A percentile compares a stretch with the other conserved stretches of the same genome.
Conservation (phyloP, 768 basidiomycete genomes). For the Suillus lakei region DNA sequence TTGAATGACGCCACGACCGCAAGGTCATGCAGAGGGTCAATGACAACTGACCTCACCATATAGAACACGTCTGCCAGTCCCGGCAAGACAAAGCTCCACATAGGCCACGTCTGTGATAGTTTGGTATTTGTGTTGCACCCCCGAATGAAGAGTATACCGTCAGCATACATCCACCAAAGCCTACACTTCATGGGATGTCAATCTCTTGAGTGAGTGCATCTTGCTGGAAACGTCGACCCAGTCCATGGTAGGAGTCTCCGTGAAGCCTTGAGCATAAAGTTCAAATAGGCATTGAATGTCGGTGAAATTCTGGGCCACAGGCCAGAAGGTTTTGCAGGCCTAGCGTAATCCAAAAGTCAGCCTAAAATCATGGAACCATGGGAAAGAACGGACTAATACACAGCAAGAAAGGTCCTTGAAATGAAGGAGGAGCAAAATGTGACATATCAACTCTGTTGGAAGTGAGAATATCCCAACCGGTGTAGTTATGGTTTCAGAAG, state of each 20-base stretch:
- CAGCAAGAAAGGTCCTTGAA: no score
- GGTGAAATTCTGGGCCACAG: not conserved
- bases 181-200: not conserved
- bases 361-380: no score
- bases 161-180: not conserved
- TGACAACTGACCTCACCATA: not conserved
- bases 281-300: not conserved
- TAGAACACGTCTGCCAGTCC: not conserved
- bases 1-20: not conserved
- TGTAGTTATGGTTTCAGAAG: no score
- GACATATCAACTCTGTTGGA: no score
- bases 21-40: not conserved
- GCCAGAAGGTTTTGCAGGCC: not conserved
- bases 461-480: no score
- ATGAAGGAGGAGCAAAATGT: no score
- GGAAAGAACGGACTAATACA: no score
- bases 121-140: not conserved
- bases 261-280: not conserved
- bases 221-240: not conserved
- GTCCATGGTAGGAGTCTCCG: not conserved
- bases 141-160: not conserved
- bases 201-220: not conserved
- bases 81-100: not conserved
- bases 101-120: not conserved
- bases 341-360: no score